Base-by-base conservation (phyloP, 2,329 filamentous ascomycete species). In the Fusarium sp. region DNA sequence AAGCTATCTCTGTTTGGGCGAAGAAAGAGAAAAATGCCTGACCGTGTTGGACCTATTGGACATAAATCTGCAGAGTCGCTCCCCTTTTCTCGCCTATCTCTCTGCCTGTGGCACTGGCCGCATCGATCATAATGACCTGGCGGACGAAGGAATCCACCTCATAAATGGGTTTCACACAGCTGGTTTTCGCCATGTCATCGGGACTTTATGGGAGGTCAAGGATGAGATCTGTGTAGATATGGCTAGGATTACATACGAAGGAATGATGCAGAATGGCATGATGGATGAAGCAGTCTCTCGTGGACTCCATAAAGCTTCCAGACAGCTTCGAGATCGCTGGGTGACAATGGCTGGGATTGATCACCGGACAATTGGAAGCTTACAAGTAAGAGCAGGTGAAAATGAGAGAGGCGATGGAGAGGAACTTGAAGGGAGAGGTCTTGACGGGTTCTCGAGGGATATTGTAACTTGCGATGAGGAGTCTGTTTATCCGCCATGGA, bases 311-410 rank as follows among this genome's bases (percentile, higher is more conserved):
- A 9, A 49, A 16, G 46, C 46, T n/a, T 49, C 25, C 18, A n/a
- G 21, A 21, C 28, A 32, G 19, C 46, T 49, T 16, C 25, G 46
- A 11, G 46, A 49, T 7, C 46, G 28, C 2, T 32, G 28, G 13
- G 10, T 18, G 19, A 30, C 13, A 16, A n/a, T 30, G 19, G 6
- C 19, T 11, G 21, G 13, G 12, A 21, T 9, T 16, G 9, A 47
- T n/a, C 13, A 49, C 25, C 25, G 19, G 0, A 16, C 19, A 30
- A 30, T 15, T n/a, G 19, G 12, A 3, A 16, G 13, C 10, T 21
- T 13, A n/a, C 9, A 47, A 1, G 25, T 3, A 15, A 5, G 12
- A 47, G 4, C 8, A 3, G 28, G 5, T 4, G 5, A 6, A 25
- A 30, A 6, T 8, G 12, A 47, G 25, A 47, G 19, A 21, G 44